These are phyloP conservation scores for Suillus alpinus DNA, from an alignment of 768 basidiomycete species.

Conservation along the genomic window DNA sequence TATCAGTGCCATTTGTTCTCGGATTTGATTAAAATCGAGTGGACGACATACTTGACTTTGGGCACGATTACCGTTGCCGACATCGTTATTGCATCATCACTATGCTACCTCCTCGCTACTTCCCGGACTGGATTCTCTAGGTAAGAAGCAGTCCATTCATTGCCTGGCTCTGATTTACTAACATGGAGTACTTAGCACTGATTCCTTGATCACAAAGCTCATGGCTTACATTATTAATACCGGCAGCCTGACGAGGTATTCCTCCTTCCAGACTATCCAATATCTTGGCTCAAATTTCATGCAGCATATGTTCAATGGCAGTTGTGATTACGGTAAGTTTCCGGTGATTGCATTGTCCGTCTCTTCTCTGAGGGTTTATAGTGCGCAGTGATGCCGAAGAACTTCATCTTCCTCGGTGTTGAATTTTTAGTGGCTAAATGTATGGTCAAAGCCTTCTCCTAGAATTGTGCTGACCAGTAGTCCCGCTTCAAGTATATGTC, in stretches of 20 bases:
- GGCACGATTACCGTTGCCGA: not conserved
- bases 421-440: constrained; percentile 3
- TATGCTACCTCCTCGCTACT: constrained; percentile 3
- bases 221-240: constrained; percentile 1
- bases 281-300: not conserved
- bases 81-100: not conserved
- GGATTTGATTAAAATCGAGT: not conserved
- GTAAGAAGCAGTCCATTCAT: not conserved
- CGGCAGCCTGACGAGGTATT: constrained; percentile 3
- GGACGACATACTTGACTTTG: constrained; percentile 1
- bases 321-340: constrained; percentile 1
- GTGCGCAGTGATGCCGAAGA: constrained; percentile 2
- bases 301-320: not conserved
- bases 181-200: not conserved
- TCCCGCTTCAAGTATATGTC: not conserved
- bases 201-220: constrained; percentile 4
- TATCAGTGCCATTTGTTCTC: constrained; percentile 1
- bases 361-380: not conserved
- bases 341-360: not conserved
- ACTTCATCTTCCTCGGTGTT: constrained; percentile 5
- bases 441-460: not conserved
- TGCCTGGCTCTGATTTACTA: not conserved
- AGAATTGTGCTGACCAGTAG: not conserved
- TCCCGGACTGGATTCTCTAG: not conserved
- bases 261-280: not conserved